Evolutionary conservation across 192 early-diverging fungal species (phyloP), one percentile per base, ranked within the genome.

Genomic region (Coemansia sp.): DNA sequence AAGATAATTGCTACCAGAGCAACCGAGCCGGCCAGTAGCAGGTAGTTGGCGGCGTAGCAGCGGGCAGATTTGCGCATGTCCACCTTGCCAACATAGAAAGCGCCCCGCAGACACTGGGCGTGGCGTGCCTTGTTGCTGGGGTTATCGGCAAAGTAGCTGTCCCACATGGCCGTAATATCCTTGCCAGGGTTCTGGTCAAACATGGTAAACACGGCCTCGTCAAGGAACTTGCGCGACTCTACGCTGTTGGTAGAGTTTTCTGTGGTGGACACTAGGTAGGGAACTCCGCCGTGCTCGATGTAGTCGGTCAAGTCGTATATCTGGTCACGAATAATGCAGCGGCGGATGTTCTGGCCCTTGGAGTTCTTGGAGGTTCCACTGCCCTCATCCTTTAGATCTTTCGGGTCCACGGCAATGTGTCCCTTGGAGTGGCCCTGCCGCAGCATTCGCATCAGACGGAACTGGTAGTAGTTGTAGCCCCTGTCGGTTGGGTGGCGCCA

Each of bases 51-150:
- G 40, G 92, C 90, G 49, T 93, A 77, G 86, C 93, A 90, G 68
- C 83, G 77, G 43, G 91, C 65, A 52, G 91, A 90, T 32, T 89
- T 92, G 52, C 97, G 92, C 61, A 83, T 69, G 73, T 98, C 97
- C 4, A 96, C 88, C 35, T 87, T 87, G 39, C 94, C 97, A 24
- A 91, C 86, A 78, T 92, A 94, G 79, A 95, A 95, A 2, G 92
- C 77, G 52, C 91, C 89, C 30, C 91, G 86, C 64, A 99, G 72
- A 80, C 97, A 99, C 40, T 90, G 84, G 65, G 81, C 32, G 66
- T 89, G 87, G 47, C 76, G 69, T 6, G 74, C 68, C 64, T 84
- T 84, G 40, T 76, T 67, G 41, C 71, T 64, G 4, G 70, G 69
- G 37, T 69, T 3, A 47, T 79, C 79, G 44, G 88, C 68, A 38